Conservation (phyloP, 108 stramenopile genomes). For the Craspedostauros australis region DNA sequence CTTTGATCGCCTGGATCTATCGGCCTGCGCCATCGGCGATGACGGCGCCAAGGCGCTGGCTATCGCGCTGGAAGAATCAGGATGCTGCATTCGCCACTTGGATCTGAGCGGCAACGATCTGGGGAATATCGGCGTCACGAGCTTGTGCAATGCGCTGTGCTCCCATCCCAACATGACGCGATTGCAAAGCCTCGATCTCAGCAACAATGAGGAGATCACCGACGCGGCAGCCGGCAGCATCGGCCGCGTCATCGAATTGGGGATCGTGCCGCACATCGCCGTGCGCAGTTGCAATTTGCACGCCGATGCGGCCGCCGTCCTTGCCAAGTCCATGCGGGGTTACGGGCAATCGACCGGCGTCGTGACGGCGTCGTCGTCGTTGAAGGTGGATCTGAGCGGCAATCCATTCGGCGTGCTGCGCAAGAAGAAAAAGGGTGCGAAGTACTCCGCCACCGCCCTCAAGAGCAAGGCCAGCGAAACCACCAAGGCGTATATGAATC, state of each 20-base stretch:
- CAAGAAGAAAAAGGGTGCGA: slow-evolving; percentile 39
- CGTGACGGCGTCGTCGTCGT: background rate
- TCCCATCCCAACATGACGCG: too few relatives aligned
- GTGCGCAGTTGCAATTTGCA: slow-evolving; percentile 65
- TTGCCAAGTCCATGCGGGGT: slow-evolving; percentile 41
- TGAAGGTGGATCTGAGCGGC: slow-evolving; percentile 63
- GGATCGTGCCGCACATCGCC: slow-evolving; percentile 32
- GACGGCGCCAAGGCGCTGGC: slow-evolving; percentile 70
- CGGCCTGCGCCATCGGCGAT: slow-evolving; percentile 65
- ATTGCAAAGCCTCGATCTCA: slow-evolving; percentile 46
- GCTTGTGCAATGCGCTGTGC: too few relatives aligned
- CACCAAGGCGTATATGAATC: slow-evolving; percentile 55
- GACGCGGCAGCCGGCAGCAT: slow-evolving; percentile 54
- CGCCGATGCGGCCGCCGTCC: slow-evolving; percentile 52
- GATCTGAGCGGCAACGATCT: slow-evolving; percentile 77
- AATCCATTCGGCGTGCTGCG: slow-evolving; percentile 64
- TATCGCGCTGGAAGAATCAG: slow-evolving; percentile 48
- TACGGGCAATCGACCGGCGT: slow-evolving; percentile 10
- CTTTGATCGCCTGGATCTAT: slow-evolving; percentile 63
- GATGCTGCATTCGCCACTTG: slow-evolving; percentile 43
- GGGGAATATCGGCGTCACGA: too few relatives aligned
- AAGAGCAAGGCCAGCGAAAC: slow-evolving; percentile 69
- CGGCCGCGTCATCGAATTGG: slow-evolving; percentile 40
- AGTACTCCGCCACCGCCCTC: slow-evolving; percentile 52
- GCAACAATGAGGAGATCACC: slow-evolving; percentile 52